These are phyloP conservation scores for Tulasnella sp. DNA, from an alignment of 768 basidiomycete genomes.

Conservation along the genomic window DNA sequence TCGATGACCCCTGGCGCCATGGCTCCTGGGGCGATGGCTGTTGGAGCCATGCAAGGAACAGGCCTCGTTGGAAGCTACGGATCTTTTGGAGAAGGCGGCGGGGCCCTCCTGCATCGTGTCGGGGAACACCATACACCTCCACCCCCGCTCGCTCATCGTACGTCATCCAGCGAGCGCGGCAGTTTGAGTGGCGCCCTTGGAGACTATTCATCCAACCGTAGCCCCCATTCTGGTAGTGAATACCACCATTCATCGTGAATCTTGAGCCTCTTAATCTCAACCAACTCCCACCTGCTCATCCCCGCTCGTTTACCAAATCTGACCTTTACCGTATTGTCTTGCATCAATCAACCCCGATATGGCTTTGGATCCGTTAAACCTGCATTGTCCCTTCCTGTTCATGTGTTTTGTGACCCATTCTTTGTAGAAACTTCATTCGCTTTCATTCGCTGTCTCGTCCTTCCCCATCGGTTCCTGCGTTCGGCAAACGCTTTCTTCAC, in stretches of 20 bases:
- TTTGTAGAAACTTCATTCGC: background rate
- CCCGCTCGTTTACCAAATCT: too few relatives aligned
- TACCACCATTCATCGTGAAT: constrained; percentile 9
- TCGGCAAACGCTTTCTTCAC: background rate
- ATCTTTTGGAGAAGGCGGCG: constrained; percentile 6
- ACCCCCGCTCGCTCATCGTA: background rate
- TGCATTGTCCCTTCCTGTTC: background rate
- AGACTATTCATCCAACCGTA: constrained; percentile 9
- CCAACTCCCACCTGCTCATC: too few relatives aligned
- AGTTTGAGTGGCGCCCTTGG: constrained; percentile 10
- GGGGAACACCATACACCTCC: constrained; percentile 2
- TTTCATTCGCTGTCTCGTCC: constrained; percentile 3
- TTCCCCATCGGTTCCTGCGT: background rate
- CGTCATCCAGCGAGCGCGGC: constrained; percentile 1
- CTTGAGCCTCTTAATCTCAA: too few relatives aligned
- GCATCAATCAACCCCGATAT: too few relatives aligned
- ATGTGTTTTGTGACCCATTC: background rate
- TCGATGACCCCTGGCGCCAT: background rate
- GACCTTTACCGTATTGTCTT: too few relatives aligned
- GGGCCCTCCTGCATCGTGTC: background rate
- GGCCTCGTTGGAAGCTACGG: background rate
- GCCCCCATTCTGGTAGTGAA: constrained; percentile 2
- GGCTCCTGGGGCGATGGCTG: background rate
- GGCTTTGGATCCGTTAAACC: constrained; percentile 1
- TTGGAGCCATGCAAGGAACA: background rate